phyloP scores from a whole-genome alignment of 2,329 filamentous ascomycete genomes.

The Parascedosporium putredinis region DNA sequence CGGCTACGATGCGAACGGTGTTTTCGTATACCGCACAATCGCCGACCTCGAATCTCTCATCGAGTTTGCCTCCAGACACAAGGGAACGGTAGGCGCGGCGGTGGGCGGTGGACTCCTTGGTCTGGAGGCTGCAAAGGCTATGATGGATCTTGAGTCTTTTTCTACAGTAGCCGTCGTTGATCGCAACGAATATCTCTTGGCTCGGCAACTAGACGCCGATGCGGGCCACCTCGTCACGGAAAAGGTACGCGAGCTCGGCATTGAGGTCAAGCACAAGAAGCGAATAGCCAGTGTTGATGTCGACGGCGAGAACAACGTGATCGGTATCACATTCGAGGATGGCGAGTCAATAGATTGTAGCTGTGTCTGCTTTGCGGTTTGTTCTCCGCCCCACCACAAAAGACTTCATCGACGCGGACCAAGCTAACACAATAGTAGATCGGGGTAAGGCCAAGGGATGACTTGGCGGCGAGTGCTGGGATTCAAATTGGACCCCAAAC shows the following conservation, averaged over 20 bases:
- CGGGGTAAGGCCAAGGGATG: constrained; percentile 71
- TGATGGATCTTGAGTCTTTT: constrained; percentile 75
- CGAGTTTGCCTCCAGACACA: constrained; percentile 54
- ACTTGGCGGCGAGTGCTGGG: constrained; percentile 58
- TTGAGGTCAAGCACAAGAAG: constrained; percentile 72
- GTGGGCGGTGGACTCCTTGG: constrained; percentile 79
- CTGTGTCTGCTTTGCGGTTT: constrained; percentile 68
- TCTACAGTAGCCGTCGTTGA: constrained; percentile 69
- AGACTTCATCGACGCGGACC: not conserved
- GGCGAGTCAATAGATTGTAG: constrained; percentile 67
- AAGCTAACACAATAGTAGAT: constrained; percentile 31
- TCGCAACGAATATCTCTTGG: constrained; percentile 71
- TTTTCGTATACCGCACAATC: constrained; percentile 85
- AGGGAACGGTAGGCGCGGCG: constrained; percentile 60
- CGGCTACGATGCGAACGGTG: constrained; percentile 67
- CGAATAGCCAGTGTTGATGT: constrained; percentile 63
- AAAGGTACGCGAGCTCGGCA: constrained; percentile 65
- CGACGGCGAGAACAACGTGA: constrained; percentile 56
- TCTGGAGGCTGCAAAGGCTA: constrained; percentile 81
- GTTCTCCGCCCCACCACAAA: not conserved
- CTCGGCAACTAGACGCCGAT: constrained; percentile 70
- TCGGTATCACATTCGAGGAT: constrained; percentile 70
- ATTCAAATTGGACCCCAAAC: constrained; percentile 63
- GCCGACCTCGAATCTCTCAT: constrained; percentile 72
- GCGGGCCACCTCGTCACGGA: constrained; percentile 74